Evolutionary conservation across 108 stramenopile genomes (phyloP).

Genomic region (Fragilariopsis cylindrus): DNA sequence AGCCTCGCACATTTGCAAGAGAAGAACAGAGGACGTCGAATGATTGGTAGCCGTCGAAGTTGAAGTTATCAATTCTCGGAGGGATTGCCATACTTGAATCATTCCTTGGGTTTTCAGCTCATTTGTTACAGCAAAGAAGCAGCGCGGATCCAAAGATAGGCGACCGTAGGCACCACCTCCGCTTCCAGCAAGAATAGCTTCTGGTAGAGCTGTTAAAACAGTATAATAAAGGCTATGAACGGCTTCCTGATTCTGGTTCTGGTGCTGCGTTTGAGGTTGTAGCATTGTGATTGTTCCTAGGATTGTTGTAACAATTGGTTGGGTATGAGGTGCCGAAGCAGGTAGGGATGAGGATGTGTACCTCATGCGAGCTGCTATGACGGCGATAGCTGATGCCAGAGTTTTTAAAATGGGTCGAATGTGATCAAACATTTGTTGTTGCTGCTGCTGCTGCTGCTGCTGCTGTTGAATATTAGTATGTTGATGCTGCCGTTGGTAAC

Average conservation of each 20-base stretch:
- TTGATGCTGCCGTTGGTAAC: conserved; percentile 3
- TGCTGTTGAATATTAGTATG: not conserved
- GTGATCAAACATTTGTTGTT: conserved; percentile 25
- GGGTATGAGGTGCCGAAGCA: conserved; percentile 32
- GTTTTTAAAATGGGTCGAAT: conserved; percentile 55
- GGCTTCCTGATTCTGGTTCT: conserved; percentile 15
- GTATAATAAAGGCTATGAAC: conserved; percentile 35
- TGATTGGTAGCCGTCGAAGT: conserved; percentile 3
- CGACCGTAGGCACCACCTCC: conserved; percentile 60
- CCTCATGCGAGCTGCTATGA: conserved; percentile 56
- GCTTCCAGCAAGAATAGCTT: conserved; percentile 62
- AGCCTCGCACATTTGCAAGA: conserved; percentile 42
- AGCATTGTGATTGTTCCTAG: conserved; percentile 32
- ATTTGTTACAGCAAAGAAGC: conserved; percentile 54
- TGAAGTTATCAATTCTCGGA: conserved; percentile 16
- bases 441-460: not conserved
- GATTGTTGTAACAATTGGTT: conserved; percentile 61
- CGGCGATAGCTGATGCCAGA: conserved; percentile 61
- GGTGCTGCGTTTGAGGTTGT: conserved; percentile 9
- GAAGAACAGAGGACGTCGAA: conserved; percentile 16
- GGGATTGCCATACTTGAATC: conserved; percentile 42
- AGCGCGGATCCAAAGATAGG: conserved; percentile 75
- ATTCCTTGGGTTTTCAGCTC: conserved; percentile 69
- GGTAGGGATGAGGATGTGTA: conserved; percentile 47
- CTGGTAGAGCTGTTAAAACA: conserved; percentile 60